Conservation (phyloP, 345 rosid species). For the Eucalyptus globulus region DNA sequence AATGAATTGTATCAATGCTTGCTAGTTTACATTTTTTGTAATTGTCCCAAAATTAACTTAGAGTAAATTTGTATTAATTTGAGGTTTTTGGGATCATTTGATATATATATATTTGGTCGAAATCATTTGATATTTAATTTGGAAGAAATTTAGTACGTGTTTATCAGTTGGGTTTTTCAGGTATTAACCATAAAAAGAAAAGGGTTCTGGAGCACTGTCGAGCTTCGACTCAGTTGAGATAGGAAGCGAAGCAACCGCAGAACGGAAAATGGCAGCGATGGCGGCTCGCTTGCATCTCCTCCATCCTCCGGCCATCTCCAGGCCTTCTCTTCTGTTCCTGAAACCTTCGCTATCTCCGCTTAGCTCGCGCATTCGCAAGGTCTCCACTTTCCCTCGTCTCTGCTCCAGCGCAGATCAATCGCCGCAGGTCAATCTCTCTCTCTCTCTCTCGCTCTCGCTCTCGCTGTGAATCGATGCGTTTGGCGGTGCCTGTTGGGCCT, state of each 20-base stretch:
- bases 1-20: no score
- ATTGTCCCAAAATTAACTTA: no score
- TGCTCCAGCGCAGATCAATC: conserved; percentile 7
- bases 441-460: not conserved
- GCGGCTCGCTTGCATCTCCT: conserved; percentile 34
- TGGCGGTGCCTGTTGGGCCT: not conserved
- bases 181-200: not conserved
- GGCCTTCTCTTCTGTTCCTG: conserved; percentile 5
- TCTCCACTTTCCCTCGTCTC: conserved; percentile 13
- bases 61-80: no score
- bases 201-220: not conserved
- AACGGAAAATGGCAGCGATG: conserved; percentile 24
- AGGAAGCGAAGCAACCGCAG: not conserved
- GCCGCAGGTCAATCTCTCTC: not conserved
- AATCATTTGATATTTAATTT: no score
- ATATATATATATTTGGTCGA: no score
- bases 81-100: no score
- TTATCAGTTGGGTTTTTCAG: fast-evolving
- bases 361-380: conserved; percentile 9
- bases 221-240: not conserved
- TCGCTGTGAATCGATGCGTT: not conserved
- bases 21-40: no score
- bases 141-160: fast-evolving
- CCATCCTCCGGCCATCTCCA: conserved; percentile 12
- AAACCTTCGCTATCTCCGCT: not conserved